A percentile compares a stretch with the other conserved stretches of the same genome.
Evolutionary conservation across 495 filamentous ascomycete genomes (phyloP).

Genomic region (Neurospora sp.): DNA sequence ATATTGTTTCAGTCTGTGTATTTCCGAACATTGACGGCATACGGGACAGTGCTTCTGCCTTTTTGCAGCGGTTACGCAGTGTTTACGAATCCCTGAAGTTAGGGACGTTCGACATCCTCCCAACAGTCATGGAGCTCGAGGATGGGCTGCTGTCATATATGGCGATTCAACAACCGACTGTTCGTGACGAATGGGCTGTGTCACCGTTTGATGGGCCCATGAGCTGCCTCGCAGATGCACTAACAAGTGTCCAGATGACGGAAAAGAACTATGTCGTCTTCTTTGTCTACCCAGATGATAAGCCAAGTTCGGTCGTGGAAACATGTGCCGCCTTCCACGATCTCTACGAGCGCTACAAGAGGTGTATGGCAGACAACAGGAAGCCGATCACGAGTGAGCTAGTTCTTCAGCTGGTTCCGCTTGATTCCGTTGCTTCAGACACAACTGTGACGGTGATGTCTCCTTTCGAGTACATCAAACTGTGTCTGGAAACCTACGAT

Average conservation of each 20-base stretch:
- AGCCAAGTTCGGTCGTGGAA: constrained; percentile 54
- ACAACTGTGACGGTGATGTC: constrained; percentile 56
- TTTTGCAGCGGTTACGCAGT: constrained; percentile 60
- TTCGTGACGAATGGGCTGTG: constrained; percentile 27
- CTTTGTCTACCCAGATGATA: constrained; percentile 65
- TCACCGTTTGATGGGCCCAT: constrained; percentile 19
- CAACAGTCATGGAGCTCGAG: constrained; percentile 38
- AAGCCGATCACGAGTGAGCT: constrained; percentile 51
- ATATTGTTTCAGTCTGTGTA: constrained; percentile 71
- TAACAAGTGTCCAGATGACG: constrained; percentile 22
- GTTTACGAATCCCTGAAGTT: constrained; percentile 73
- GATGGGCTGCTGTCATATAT: constrained; percentile 50
- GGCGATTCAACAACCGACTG: not conserved
- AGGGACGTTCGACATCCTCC: constrained; percentile 54
- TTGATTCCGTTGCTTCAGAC: constrained; percentile 56
- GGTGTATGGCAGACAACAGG: constrained; percentile 40
- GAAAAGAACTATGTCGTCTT: constrained; percentile 69
- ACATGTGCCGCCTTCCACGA: constrained; percentile 70
- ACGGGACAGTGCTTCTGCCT: constrained; percentile 49
- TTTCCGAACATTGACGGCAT: constrained; percentile 54
- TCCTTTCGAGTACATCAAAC: constrained; percentile 51
- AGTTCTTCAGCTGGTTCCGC: constrained; percentile 72
- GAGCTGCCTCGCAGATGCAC: constrained; percentile 23
- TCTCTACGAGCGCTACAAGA: constrained; percentile 60
- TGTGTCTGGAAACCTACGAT: constrained; percentile 82